Evolutionary conservation across 2,329 filamentous ascomycete genomes (phyloP).

Genomic region (Fusarium sp.): DNA sequence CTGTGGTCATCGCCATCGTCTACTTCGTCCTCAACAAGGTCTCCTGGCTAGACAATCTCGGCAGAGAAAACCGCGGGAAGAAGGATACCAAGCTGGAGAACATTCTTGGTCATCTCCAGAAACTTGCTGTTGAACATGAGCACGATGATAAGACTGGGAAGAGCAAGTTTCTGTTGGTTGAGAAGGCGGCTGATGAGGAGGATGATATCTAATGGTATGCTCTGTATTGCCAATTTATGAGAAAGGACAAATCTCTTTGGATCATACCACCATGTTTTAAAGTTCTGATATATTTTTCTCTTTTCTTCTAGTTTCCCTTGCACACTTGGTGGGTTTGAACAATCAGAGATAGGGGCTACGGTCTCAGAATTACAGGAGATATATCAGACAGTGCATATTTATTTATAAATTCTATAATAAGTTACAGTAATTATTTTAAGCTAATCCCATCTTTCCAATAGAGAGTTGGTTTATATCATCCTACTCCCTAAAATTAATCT

Average conservation of each 20-base stretch:
- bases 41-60: conserved; percentile 29
- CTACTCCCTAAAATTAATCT: too few relatives aligned
- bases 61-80: conserved; percentile 27
- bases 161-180: conserved; percentile 17
- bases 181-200: conserved; percentile 29
- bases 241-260: too few relatives aligned
- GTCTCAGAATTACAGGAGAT: too few relatives aligned
- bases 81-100: conserved; percentile 37
- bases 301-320: too few relatives aligned
- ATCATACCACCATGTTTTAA: not conserved
- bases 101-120: conserved; percentile 28
- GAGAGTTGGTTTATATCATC: too few relatives aligned
- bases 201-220: conserved; percentile 22
- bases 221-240: not conserved
- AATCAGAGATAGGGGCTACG: too few relatives aligned
- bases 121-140: conserved; percentile 35
- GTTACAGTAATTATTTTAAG: too few relatives aligned
- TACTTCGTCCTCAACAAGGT: conserved; percentile 37
- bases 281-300: not conserved
- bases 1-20: conserved; percentile 29
- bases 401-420: too few relatives aligned
- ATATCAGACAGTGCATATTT: too few relatives aligned
- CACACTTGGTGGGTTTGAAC: too few relatives aligned
- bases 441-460: too few relatives aligned
- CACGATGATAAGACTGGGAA: conserved; percentile 36